Conservation (phyloP, 106 monocot genomes). For the Hemerocallis citrina region DNA sequence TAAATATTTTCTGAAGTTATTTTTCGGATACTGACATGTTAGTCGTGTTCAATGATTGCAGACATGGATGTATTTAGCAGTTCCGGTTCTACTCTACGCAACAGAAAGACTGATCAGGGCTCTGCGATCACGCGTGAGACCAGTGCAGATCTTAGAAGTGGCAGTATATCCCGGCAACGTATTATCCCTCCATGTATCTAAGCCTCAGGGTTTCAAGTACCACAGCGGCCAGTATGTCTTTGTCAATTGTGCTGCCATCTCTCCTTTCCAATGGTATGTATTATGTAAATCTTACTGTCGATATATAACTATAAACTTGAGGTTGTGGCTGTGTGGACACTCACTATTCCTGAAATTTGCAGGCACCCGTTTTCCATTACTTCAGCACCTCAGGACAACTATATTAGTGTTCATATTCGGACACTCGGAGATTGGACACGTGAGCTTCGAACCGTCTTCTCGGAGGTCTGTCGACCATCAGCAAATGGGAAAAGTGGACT, state of each 20-base stretch:
- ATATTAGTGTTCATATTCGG: constrained; percentile 74
- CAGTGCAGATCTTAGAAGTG: constrained; percentile 69
- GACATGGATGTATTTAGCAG: constrained; percentile 83
- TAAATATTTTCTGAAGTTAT: not conserved
- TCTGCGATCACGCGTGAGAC: constrained; percentile 43
- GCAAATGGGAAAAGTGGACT: constrained; percentile 62
- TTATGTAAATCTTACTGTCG: no score
- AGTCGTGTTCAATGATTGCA: constrained; percentile 4
- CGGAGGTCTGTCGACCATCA: constrained; percentile 65
- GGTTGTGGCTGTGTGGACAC: no score
- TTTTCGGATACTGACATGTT: not conserved
- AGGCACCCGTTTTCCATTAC: constrained; percentile 97
- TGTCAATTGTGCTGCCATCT: constrained; percentile 72
- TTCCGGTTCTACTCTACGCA: constrained; percentile 55
- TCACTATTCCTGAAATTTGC: no score
- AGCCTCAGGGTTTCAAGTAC: constrained; percentile 67
- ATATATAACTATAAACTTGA: no score
- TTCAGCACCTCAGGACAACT: constrained; percentile 75
- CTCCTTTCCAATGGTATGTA: constrained; percentile 71
- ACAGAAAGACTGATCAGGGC: constrained; percentile 42
- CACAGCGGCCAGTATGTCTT: constrained; percentile 78
- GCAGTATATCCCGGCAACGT: constrained; percentile 82
- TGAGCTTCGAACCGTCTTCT: constrained; percentile 68
- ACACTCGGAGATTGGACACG: constrained; percentile 86
- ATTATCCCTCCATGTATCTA: constrained; percentile 50